Conservation (phyloP, 2,329 filamentous ascomycete genomes). For the Colletotrichum abscissum region DNA sequence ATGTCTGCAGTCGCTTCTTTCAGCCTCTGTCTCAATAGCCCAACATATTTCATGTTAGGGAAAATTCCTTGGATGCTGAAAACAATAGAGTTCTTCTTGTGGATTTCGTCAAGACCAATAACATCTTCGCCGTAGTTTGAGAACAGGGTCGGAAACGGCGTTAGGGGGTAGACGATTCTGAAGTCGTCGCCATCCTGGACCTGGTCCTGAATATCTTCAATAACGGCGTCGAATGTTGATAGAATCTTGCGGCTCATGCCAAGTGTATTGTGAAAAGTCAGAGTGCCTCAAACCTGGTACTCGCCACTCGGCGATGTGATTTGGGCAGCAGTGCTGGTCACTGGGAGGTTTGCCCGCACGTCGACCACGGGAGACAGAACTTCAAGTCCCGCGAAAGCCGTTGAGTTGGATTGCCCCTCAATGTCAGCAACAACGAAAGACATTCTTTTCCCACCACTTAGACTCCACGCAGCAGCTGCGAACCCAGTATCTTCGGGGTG, state of each 20-base stretch:
- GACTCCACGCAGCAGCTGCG: not conserved
- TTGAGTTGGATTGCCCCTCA: not conserved
- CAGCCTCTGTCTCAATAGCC: not conserved
- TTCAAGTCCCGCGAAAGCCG: not conserved
- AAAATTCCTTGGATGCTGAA: not conserved
- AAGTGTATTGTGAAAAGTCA: not conserved
- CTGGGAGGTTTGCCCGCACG: not conserved
- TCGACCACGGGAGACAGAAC: not conserved
- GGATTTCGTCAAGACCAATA: not conserved
- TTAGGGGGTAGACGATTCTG: constrained; percentile 11
- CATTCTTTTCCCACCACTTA: not conserved
- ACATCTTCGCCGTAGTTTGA: not conserved
- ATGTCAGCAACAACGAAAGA: constrained; percentile 6
- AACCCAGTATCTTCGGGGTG: constrained; percentile 1
- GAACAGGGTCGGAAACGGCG: constrained; percentile 21
- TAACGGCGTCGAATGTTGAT: not conserved
- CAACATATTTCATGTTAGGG: not conserved
- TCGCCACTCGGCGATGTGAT: not conserved
- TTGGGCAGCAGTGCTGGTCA: not conserved
- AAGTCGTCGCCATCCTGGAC: not conserved
- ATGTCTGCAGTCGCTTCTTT: not conserved
- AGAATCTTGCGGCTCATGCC: constrained; percentile 7
- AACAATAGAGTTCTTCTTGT: not conserved
- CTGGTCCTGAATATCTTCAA: not conserved
- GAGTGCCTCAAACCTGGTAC: constrained; percentile 5